Base-by-base conservation (phyloP, 169 alveolate genomes). In the Plasmodium sp. region DNA sequence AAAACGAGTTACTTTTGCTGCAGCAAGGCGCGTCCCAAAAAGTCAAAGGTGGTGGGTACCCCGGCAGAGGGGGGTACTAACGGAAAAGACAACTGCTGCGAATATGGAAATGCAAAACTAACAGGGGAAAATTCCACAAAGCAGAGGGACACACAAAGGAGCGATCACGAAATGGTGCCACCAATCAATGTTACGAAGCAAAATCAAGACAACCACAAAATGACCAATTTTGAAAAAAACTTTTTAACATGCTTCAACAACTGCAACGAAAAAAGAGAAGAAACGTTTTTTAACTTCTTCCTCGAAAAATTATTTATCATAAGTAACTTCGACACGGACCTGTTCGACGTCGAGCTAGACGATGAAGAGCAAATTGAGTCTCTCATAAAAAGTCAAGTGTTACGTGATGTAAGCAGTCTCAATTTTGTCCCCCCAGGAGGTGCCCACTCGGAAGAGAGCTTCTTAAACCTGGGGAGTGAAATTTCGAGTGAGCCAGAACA, bases 321-420 rank as follows among this genome's bases (percentile, higher is more conserved):
- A 73, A 80, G 83, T 80, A 90, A 90, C 74, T 16, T 43, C 34
- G 94, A 90, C 58, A 90, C 94, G 31, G 94, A 90, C 41, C 18
- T 90, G 43, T 90, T 80, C 74, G 82, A 90, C n/a, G 12, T 81
- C 18, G 36, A 39, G 36, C 14, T 90, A 43, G 41, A 90, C 22
- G 41, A 73, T 31, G 94, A 90, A 67, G 79, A 62, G 39, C 27
- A 48, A 18, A 39, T 80, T 34, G 73, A 62, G 22, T 18, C 45
- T 16, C 31, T 80, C 71, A 41, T 90, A 80, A 90, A 33, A 41
- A 9, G 51, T 12, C 36, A 22, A 14, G 74, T 81, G 27, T 22
- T 80, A 14, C 39, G 39, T 6, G 88, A 80, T 90, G 73, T 90
- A 62, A 79, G 31, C 10, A 90, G 39, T 36, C 43, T 90, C 31